phyloP scores from a whole-genome alignment of 371 early-diverging fungal genomes.

The Batkoa obscura region DNA sequence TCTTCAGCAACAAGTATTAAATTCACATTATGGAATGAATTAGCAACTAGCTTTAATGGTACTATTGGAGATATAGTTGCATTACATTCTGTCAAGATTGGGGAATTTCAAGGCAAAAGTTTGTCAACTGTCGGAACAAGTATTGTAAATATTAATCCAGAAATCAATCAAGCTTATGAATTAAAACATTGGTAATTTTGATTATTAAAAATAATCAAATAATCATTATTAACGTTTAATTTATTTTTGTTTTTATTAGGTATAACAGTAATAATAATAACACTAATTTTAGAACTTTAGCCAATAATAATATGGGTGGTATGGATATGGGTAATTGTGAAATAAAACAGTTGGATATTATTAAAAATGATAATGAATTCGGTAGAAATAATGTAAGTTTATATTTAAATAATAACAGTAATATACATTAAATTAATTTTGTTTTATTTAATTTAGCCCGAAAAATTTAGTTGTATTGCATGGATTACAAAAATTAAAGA shows the following conservation, averaged over 20 bases:
- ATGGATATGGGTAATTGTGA: slow-evolving; percentile 7
- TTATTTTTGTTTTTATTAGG: not conserved
- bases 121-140: slow-evolving; percentile 33
- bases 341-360: not conserved
- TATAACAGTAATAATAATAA: slow-evolving; percentile 10
- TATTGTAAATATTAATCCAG: slow-evolving; percentile 51
- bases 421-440: not conserved
- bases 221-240: no score
- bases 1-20: slow-evolving; percentile 43
- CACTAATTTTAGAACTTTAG: slow-evolving; percentile 15
- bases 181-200: slow-evolving; percentile 77
- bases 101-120: slow-evolving; percentile 55
- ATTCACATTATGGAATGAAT: slow-evolving; percentile 77
- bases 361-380: slow-evolving; percentile 22
- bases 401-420: no score
- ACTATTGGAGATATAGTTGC: slow-evolving; percentile 45
- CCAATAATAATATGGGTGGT: slow-evolving; percentile 11
- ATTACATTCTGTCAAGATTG: slow-evolving; percentile 62
- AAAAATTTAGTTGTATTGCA: slow-evolving; percentile 44
- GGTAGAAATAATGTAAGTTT: slow-evolving; percentile 24
- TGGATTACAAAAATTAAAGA: slow-evolving; percentile 42
- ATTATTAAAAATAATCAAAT: not conserved
- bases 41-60: slow-evolving; percentile 45
- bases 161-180: slow-evolving; percentile 55
- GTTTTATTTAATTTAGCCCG: slow-evolving; percentile 19